Evolutionary conservation across 768 basidiomycete species (phyloP).

Genomic region (Leccinum pellstonianum): DNA sequence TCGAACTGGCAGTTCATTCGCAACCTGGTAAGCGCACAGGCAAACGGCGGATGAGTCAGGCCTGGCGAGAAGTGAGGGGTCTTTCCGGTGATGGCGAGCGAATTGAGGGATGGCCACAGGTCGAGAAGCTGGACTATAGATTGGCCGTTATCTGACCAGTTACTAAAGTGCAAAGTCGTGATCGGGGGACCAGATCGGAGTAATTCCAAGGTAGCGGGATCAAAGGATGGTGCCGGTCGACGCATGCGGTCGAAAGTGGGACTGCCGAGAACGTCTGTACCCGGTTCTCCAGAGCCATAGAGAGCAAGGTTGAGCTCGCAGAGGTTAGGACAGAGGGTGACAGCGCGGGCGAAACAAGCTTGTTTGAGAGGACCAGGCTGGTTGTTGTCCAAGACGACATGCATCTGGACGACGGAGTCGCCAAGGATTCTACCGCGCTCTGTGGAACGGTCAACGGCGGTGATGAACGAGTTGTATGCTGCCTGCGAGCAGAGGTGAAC

Average conservation of each 20-base stretch:
- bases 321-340: slow-evolving; percentile 59
- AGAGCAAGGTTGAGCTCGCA: slow-evolving; percentile 53
- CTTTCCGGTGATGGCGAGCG: slow-evolving; percentile 60
- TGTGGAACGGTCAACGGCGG: slow-evolving; percentile 48
- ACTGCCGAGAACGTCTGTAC: slow-evolving; percentile 48
- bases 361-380: slow-evolving; percentile 59
- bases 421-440: slow-evolving; percentile 49
- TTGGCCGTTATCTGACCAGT: slow-evolving; percentile 66
- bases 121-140: slow-evolving; percentile 60
- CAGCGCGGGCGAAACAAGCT: slow-evolving; percentile 55
- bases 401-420: slow-evolving; percentile 53
- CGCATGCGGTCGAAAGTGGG: slow-evolving; percentile 48
- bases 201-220: slow-evolving; percentile 47
- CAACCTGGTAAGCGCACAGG: slow-evolving; percentile 49
- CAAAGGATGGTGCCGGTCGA: slow-evolving; percentile 53
- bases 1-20: slow-evolving; percentile 65
- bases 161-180: slow-evolving; percentile 56
- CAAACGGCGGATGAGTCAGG: slow-evolving; percentile 39
- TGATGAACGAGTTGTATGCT: slow-evolving; percentile 53
- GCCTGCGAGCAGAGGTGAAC: slow-evolving; percentile 54
- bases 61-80: slow-evolving; percentile 47
- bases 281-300: slow-evolving; percentile 56
- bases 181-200: slow-evolving; percentile 56
- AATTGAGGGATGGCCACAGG: slow-evolving; percentile 57
- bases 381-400: slow-evolving; percentile 62